Conservation (phyloP, 352 stramenopile species). For the Pythium grandisporangium region DNA sequence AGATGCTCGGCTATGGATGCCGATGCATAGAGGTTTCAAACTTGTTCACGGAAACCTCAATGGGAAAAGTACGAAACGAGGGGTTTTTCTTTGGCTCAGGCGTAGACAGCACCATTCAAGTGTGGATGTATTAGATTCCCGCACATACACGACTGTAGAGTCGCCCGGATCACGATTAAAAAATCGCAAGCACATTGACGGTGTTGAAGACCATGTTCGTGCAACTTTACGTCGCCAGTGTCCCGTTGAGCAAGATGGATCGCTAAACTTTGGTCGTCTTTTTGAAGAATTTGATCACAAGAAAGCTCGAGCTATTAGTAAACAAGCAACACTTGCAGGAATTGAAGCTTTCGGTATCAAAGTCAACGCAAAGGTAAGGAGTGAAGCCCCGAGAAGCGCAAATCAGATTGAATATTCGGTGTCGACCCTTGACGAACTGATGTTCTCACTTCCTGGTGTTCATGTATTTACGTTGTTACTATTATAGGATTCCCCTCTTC, state of each 20-base stretch:
- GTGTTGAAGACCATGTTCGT: slow-evolving; percentile 59
- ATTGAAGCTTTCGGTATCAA: slow-evolving; percentile 70
- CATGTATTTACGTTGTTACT: not conserved
- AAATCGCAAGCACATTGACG: slow-evolving; percentile 43
- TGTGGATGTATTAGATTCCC: slow-evolving; percentile 46
- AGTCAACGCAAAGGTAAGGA: slow-evolving; percentile 56
- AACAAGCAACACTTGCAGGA: slow-evolving; percentile 30
- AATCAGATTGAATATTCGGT: not conserved
- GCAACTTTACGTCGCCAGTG: slow-evolving; percentile 63
- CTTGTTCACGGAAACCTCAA: slow-evolving; percentile 58
- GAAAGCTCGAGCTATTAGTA: slow-evolving; percentile 36
- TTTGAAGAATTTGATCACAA: slow-evolving; percentile 77
- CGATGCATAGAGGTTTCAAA: slow-evolving; percentile 66
- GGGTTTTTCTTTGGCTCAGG: slow-evolving; percentile 64
- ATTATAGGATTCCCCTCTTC: slow-evolving; percentile 40
- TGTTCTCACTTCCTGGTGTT: too few species aligned
- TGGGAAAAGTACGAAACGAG: slow-evolving; percentile 38
- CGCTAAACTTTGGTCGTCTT: slow-evolving; percentile 59
- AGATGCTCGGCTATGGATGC: slow-evolving; percentile 54
- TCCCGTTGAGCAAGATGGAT: slow-evolving; percentile 62
- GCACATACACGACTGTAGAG: slow-evolving; percentile 18
- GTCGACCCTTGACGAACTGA: too few species aligned
- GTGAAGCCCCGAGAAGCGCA: not conserved
- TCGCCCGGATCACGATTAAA: slow-evolving; percentile 33
- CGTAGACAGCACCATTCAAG: slow-evolving; percentile 20